These are phyloP conservation scores for Pichia cactophila DNA, from an alignment of 1,139 yeast genomes.

Conservation along the genomic window DNA sequence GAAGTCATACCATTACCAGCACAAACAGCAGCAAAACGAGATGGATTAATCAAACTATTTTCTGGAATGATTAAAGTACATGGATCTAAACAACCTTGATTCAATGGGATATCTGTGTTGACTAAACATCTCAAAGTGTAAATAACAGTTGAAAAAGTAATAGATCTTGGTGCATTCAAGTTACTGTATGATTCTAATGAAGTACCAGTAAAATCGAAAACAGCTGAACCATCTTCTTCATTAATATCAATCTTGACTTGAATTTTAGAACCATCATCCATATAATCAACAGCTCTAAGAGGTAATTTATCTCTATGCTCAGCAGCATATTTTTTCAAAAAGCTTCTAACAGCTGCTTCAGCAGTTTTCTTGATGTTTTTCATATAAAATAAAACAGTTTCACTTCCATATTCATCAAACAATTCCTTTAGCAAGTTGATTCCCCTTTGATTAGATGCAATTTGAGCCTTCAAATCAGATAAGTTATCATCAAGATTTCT, in stretches of 20 bases:
- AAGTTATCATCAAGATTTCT: slow-evolving; percentile 51
- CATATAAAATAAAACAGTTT: slow-evolving; percentile 54
- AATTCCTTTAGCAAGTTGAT: slow-evolving; percentile 41
- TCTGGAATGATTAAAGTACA: slow-evolving; percentile 33
- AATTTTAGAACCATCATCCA: slow-evolving; percentile 27
- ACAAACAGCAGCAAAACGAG: slow-evolving; percentile 37
- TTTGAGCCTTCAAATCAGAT: slow-evolving; percentile 57
- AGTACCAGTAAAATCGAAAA: slow-evolving; percentile 51
- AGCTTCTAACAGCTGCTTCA: slow-evolving; percentile 43
- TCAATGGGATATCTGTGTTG: slow-evolving; percentile 38
- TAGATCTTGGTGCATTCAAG: slow-evolving; percentile 37
- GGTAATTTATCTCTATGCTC: slow-evolving; percentile 18
- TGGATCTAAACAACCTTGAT: slow-evolving; percentile 41
- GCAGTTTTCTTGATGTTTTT: slow-evolving; percentile 53
- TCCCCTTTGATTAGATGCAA: slow-evolving; percentile 61
- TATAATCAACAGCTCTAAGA: slow-evolving; percentile 32
- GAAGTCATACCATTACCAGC: slow-evolving; percentile 44
- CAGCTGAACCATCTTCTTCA: slow-evolving; percentile 36
- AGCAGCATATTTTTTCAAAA: slow-evolving; percentile 18
- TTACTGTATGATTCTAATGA: slow-evolving; percentile 36
- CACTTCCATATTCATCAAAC: slow-evolving; percentile 42
- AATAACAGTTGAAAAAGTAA: slow-evolving; percentile 36
- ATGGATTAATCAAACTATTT: slow-evolving; percentile 34
- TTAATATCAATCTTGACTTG: slow-evolving; percentile 34
- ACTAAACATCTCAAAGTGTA: slow-evolving; percentile 37